A percentile compares a stretch with the other conserved stretches of the same genome.
These are phyloP conservation scores for Rubia balearica DNA, from an alignment of 305 asterid genomes.

Conservation along the genomic window DNA sequence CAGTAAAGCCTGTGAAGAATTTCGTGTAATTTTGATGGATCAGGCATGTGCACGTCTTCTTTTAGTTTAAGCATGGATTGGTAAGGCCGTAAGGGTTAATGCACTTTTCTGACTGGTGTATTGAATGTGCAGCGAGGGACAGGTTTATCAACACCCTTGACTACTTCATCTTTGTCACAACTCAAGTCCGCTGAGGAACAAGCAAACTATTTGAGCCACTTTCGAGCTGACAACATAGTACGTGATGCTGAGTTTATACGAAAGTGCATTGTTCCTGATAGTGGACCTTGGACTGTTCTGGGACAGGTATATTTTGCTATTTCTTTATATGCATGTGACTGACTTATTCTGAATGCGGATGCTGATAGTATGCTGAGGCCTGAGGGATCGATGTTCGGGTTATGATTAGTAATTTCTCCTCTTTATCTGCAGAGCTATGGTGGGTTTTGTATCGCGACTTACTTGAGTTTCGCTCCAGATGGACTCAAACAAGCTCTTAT, in stretches of 20 bases:
- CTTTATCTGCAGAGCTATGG: slow-evolving; percentile 73
- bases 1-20: slow-evolving; percentile 78
- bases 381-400: not conserved
- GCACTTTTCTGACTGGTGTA: slow-evolving; percentile 24
- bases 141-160: slow-evolving; percentile 78
- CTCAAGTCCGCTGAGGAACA: slow-evolving; percentile 55
- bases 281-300: slow-evolving; percentile 82
- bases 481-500: slow-evolving; percentile 87
- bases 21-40: slow-evolving; percentile 80
- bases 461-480: slow-evolving; percentile 90
- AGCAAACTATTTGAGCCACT: slow-evolving; percentile 60
- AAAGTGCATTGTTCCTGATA: slow-evolving; percentile 59
- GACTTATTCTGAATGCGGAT: not conserved
- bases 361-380: not conserved
- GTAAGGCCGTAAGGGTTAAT: slow-evolving; percentile 1
- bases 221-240: slow-evolving; percentile 89
- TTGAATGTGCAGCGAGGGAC: slow-evolving; percentile 80
- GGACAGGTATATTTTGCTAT: slow-evolving; percentile 51
- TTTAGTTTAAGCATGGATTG: not conserved
- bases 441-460: slow-evolving; percentile 88
- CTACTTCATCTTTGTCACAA: slow-evolving; percentile 84
- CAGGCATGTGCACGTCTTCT: slow-evolving; percentile 48
- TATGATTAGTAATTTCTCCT: not conserved
- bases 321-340: not conserved
- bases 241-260: slow-evolving; percentile 85